A percentile compares a stretch with the other conserved stretches of the same genome.
Conservation (phyloP, 257 asterid species). For the Knoxia roxburghii region DNA sequence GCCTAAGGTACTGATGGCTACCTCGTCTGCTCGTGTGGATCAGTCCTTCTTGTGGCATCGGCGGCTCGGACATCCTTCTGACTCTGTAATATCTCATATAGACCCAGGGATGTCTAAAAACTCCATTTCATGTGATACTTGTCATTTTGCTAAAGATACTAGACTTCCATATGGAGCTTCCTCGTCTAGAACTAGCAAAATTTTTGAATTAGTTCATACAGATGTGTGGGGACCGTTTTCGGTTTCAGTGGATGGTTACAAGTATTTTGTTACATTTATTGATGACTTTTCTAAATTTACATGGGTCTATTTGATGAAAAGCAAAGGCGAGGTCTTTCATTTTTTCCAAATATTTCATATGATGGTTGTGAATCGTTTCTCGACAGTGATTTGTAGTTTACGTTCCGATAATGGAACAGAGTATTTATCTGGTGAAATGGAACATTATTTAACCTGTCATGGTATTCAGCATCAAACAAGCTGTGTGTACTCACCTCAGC, state of each 20-base stretch:
- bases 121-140: background rate
- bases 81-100: background rate
- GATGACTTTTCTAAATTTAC: background rate
- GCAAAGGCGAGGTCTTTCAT: background rate
- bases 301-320: background rate
- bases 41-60: background rate
- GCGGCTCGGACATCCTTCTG: background rate
- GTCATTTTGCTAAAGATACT: background rate
- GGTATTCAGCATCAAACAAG: background rate
- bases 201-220: background rate
- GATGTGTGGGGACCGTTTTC: background rate
- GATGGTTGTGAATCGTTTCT: background rate
- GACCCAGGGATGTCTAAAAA: background rate
- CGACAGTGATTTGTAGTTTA: background rate
- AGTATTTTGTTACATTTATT: constrained; percentile 1
- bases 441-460: background rate
- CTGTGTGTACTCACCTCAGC: background rate
- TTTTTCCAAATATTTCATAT: background rate
- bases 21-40: background rate
- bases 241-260: background rate
- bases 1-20: background rate
- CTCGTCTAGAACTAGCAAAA: background rate
- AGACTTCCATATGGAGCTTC: background rate
- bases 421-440: background rate
- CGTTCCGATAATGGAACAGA: background rate